Conservation (phyloP, 768 basidiomycete genomes). For the Tulasnella sp. region DNA sequence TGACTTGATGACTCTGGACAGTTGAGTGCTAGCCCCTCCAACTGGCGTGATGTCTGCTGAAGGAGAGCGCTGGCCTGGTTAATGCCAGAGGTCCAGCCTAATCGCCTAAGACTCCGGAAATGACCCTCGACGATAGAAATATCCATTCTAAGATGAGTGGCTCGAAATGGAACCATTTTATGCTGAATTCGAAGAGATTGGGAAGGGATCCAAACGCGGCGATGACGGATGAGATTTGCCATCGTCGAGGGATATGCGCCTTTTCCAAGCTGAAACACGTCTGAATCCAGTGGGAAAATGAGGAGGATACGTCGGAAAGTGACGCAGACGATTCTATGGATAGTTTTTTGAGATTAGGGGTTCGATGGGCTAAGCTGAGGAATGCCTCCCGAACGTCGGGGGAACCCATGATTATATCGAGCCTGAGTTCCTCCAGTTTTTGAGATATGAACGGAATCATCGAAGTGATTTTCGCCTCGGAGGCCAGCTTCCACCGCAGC, state of each 20-base stretch:
- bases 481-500: background rate
- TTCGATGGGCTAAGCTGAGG: background rate
- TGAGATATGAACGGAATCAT: background rate
- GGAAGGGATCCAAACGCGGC: background rate
- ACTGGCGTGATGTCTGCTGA: background rate
- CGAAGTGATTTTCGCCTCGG: background rate
- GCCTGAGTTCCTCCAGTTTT: background rate
- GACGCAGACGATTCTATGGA: background rate
- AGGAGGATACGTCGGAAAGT: background rate
- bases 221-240: background rate
- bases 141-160: too few relatives aligned
- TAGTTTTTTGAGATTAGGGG: background rate
- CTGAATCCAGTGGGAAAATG: background rate
- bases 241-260: background rate
- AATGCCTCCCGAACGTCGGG: background rate
- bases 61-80: background rate
- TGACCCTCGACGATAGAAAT: background rate
- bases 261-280: background rate
- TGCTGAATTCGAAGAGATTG: background rate
- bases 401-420: background rate
- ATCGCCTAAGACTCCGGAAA: background rate
- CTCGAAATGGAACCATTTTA: background rate
- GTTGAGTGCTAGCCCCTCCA: background rate
- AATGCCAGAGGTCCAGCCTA: background rate
- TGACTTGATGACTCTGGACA: background rate